Conservation (phyloP, 192 early-diverging fungal genomes). For the Pecoramyces ruminantium region DNA sequence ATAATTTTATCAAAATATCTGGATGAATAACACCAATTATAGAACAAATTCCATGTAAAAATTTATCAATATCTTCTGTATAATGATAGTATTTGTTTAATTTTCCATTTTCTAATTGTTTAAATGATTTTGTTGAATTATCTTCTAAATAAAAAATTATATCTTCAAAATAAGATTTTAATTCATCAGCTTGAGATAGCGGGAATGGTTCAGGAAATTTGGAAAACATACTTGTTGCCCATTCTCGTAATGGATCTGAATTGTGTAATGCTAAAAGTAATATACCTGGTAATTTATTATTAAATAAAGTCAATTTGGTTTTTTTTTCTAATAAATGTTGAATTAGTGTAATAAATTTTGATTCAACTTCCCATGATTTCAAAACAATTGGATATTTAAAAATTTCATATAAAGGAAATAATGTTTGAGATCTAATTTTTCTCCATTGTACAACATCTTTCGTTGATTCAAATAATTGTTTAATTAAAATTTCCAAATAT, state of each 20-base stretch:
- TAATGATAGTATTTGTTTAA: not conserved
- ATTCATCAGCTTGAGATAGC: not conserved
- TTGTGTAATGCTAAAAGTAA: not conserved
- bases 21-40: not conserved
- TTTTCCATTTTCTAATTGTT: not conserved
- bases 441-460: not conserved
- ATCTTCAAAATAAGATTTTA: not conserved
- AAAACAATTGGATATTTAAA: not conserved
- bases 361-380: not conserved
- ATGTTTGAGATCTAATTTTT: not conserved
- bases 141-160: not conserved
- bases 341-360: not conserved
- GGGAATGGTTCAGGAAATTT: not conserved
- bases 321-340: not conserved
- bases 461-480: not conserved
- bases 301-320: not conserved
- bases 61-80: not conserved
- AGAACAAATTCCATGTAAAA: not conserved
- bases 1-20: not conserved
- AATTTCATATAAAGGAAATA: not conserved
- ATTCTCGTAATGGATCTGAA: not conserved
- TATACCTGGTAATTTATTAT: not conserved
- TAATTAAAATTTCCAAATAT: not conserved
- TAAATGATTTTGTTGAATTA: not conserved
- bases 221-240: not conserved